Conservation (phyloP, 1,284 basidiomycete species). For the Pisolithus thermaeus region DNA sequence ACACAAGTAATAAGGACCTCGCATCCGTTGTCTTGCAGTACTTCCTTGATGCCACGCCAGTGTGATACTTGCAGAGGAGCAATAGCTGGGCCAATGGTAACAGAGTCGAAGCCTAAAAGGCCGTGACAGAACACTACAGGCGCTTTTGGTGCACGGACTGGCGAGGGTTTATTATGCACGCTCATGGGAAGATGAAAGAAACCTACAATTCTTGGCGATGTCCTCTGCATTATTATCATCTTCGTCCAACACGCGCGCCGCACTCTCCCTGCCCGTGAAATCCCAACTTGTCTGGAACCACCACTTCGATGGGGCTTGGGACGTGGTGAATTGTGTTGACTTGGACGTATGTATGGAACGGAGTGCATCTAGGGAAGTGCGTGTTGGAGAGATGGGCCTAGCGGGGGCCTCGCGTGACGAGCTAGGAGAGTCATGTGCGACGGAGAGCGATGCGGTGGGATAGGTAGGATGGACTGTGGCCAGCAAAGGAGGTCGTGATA, state of each 20-base stretch:
- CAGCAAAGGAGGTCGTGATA: conserved; percentile 51
- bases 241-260: conserved; percentile 46
- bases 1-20: conserved; percentile 91
- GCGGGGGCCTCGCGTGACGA: conserved; percentile 30
- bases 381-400: conserved; percentile 29
- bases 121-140: conserved; percentile 94
- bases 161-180: conserved; percentile 1
- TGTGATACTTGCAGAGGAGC: conserved; percentile 83
- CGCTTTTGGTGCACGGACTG: conserved; percentile 70
- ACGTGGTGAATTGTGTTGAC: conserved; percentile 11
- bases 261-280: conserved; percentile 37
- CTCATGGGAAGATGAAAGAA: not conserved
- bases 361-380: too few species aligned
- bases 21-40: conserved; percentile 80
- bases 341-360: conserved; percentile 40
- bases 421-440: conserved; percentile 20
- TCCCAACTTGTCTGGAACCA: conserved; percentile 45
- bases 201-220: conserved; percentile 68
- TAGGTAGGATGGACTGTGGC: conserved; percentile 56
- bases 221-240: conserved; percentile 53
- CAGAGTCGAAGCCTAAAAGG: conserved; percentile 80
- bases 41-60: conserved; percentile 93
- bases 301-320: conserved; percentile 35
- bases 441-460: conserved; percentile 54
- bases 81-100: conserved; percentile 66